A percentile compares a stretch with the other conserved stretches of the same genome.
Evolutionary conservation across 2,329 filamentous ascomycete species (phyloP).

Genomic region (Rasamsonia emersonii): DNA sequence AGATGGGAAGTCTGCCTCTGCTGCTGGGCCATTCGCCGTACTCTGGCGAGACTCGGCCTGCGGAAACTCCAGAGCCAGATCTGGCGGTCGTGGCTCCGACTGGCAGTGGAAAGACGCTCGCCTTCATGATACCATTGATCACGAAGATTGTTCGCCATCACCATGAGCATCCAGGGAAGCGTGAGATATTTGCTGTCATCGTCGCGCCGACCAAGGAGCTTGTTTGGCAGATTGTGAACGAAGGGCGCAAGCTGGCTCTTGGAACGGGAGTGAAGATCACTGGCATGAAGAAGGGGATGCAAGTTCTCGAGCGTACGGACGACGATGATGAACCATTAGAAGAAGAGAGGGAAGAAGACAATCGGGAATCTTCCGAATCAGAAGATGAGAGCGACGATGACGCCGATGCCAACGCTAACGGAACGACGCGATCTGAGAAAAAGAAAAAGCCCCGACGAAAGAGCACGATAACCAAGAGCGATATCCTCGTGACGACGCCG

Average conservation of each 20-base stretch:
- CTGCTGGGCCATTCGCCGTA: constrained; percentile 50
- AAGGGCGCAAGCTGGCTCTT: constrained; percentile 70
- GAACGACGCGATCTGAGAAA: constrained; percentile 16
- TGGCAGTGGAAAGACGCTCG: constrained; percentile 91
- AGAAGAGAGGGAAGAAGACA: constrained; percentile 27
- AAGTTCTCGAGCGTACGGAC: constrained; percentile 45
- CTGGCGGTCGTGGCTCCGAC: constrained; percentile 86
- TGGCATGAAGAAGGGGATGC: constrained; percentile 79
- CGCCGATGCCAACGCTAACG: constrained; percentile 20
- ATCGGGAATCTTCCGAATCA: constrained; percentile 28
- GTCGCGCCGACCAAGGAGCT: constrained; percentile 75
- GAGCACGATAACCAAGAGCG: constrained; percentile 57
- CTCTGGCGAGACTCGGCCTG: constrained; percentile 21
- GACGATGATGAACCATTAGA: constrained; percentile 28
- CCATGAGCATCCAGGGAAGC: constrained; percentile 42
- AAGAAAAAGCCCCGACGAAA: constrained; percentile 22
- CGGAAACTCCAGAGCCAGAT: constrained; percentile 47
- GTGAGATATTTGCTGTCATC: constrained; percentile 60
- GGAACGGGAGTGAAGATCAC: constrained; percentile 73
- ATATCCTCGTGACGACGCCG: constrained; percentile 75
- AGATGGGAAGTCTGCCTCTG: constrained; percentile 75
- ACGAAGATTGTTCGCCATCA: constrained; percentile 58
- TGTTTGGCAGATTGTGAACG: constrained; percentile 69
- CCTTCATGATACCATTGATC: constrained; percentile 81
- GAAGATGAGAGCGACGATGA: constrained; percentile 26